A percentile compares a stretch with the other conserved stretches of the same genome.
Evolutionary conservation across 2,329 filamentous ascomycete species (phyloP).

Genomic region (Sordariomycetes sp.): DNA sequence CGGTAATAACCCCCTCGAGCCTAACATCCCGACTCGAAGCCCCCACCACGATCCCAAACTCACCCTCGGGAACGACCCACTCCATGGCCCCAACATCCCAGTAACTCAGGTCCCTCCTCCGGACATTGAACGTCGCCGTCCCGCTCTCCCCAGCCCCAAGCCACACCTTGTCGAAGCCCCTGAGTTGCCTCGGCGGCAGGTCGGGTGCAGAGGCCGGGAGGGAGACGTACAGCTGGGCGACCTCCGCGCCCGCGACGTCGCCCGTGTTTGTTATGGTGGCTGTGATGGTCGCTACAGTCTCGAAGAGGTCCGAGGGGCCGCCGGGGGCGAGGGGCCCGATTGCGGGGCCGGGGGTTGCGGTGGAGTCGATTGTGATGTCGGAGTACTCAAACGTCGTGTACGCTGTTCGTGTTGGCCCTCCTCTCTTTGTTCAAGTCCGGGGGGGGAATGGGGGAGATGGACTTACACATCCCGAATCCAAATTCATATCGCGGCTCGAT

Average conservation of each 20-base stretch:
- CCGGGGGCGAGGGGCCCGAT: conserved; percentile 49
- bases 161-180: conserved; percentile 51
- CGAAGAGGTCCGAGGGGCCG: conserved; percentile 33
- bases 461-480: conserved; percentile 60
- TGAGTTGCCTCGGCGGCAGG: conserved; percentile 48
- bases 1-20: conserved; percentile 15
- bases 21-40: conserved; percentile 32
- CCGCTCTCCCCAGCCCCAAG: conserved; percentile 46
- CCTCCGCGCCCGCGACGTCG: conserved; percentile 28
- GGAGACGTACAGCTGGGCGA: conserved; percentile 35
- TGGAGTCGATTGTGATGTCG: conserved; percentile 23
- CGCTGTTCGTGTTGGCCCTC: conserved; percentile 24
- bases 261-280: conserved; percentile 38
- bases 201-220: conserved; percentile 43
- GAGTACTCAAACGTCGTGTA: conserved; percentile 57
- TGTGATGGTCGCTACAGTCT: conserved; percentile 30
- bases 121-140: conserved; percentile 38
- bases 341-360: conserved; percentile 36
- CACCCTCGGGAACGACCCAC: conserved; percentile 40
- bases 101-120: conserved; percentile 53
- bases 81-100: conserved; percentile 56
- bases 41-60: conserved; percentile 27
- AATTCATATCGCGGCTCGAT: conserved; percentile 60
- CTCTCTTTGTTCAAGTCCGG: conserved; percentile 17
- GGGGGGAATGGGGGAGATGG: conserved; percentile 17